phyloP scores from a whole-genome alignment of 108 stramenopile species.

The Parietichytrium sp. region DNA sequence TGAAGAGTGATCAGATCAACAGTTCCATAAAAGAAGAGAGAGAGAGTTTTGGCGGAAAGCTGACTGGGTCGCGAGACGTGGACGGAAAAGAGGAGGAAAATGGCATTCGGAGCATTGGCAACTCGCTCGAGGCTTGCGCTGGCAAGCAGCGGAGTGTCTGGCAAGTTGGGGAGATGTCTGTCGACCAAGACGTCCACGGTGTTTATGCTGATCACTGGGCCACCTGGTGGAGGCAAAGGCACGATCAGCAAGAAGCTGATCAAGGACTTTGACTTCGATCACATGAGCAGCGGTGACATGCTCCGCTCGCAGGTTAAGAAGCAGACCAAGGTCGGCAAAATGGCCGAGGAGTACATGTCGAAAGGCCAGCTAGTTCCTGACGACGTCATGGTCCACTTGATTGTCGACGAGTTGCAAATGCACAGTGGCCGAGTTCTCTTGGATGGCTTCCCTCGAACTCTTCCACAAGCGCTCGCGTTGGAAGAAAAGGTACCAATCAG shows the following conservation, averaged over 20 bases:
- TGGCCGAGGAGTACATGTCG: slow-evolving; percentile 84
- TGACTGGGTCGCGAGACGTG: no score
- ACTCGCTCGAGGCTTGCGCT: no score
- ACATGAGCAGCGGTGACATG: slow-evolving; percentile 91
- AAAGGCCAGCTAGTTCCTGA: slow-evolving; percentile 84
- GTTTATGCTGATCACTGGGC: slow-evolving; percentile 75
- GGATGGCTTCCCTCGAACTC: slow-evolving; percentile 92
- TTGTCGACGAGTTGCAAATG: slow-evolving; percentile 72
- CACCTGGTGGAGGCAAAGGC: slow-evolving; percentile 95
- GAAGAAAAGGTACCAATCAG: slow-evolving; percentile 78
- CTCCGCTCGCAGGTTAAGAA: slow-evolving; percentile 82
- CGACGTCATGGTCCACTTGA: slow-evolving; percentile 80
- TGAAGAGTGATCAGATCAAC: no score
- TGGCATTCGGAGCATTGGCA: no score
- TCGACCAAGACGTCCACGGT: no score
- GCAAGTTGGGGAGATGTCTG: no score
- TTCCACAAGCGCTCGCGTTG: slow-evolving; percentile 85
- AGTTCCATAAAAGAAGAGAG: no score
- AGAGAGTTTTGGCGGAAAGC: no score
- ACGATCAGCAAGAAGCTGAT: slow-evolving; percentile 88
- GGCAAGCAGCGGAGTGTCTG: no score
- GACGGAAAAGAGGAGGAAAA: no score
- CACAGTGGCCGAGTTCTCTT: slow-evolving; percentile 71
- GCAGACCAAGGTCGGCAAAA: slow-evolving; percentile 71
- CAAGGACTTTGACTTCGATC: slow-evolving; percentile 69